Evolutionary conservation across 306 rosid species (phyloP), one percentile per base, ranked within the genome.

Genomic region (Cicer bijugum): DNA sequence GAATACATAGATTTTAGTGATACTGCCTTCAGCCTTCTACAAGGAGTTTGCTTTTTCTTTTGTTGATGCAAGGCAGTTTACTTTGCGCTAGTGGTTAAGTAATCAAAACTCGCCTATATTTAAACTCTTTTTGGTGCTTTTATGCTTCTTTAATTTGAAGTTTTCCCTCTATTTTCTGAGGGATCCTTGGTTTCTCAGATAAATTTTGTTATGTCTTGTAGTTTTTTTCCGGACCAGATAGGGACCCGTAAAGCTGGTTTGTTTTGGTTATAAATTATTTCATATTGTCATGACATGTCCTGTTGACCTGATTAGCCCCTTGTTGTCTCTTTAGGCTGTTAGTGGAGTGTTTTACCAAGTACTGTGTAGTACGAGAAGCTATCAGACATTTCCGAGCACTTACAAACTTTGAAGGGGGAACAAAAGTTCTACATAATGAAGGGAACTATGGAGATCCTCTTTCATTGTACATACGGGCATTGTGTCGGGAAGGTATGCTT

Each of bases 371-470:
- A 75, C 83, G 86, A 52, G 97, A 93, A 88, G 96, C 98, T 43
- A 93, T 91, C 77, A 89, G 98, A 81, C 98, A 93, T 86, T 93
- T 93, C 46, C 94, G 95, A 75, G 98, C 97, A 56, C 98, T 93
- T 72, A 83, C 38, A 79, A 82, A 80, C 71, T 86, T 89, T 79
- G 88, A 88, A 79, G 91, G 87, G 38, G 97, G 98, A 73, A 91
- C 78, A 16, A 73, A 48, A 85, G 82, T 85, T 76, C 87, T 93
- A 74, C 92, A 93, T 72, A 61, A 74, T 81, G 94, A 85, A 74
- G 98, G 96, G 83, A 87, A 84, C 82, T 81, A 82, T 73, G 97
- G 94, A 62, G 98, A 93, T 83, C 98, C 98, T 59, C 93, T 93
- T 57, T 91, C 98, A 33, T 82, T 93, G 78, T 93, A 93, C 82